Percentiles rank a stretch among this genome's conserved stretches.
Conservation (phyloP, 1,284 basidiomycete genomes). For the Leucoagaricus sp. region DNA sequence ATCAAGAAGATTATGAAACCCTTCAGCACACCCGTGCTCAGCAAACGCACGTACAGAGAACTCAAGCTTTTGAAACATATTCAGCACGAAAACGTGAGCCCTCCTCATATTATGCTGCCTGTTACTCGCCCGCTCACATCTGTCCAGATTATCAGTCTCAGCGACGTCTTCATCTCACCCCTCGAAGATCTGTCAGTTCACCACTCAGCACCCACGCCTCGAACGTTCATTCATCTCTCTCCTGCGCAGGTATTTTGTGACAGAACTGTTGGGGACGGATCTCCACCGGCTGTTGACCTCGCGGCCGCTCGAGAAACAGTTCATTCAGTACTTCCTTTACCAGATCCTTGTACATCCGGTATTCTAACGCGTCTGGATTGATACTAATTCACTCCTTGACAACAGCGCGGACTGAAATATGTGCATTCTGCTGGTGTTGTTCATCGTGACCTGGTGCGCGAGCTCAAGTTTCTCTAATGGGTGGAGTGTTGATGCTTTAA, state of each 20-base stretch:
- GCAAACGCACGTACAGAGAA: conserved; percentile 97
- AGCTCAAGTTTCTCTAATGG: neutral
- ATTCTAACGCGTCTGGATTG: neutral
- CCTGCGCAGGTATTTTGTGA: conserved; percentile 88
- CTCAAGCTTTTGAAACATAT: conserved; percentile 99
- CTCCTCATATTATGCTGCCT: conserved; percentile 1
- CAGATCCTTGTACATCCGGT: conserved; percentile 82
- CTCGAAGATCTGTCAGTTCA: conserved; percentile 88
- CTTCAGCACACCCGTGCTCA: conserved; percentile 96
- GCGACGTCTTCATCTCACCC: conserved; percentile 99
- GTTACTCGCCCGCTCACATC: conserved; percentile 11
- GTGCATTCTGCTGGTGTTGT: conserved; percentile 99
- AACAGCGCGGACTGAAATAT: conserved; percentile 95
- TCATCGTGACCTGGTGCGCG: conserved; percentile 88
- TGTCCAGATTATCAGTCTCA: conserved; percentile 92
- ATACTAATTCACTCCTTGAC: conserved; percentile 9
- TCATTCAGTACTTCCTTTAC: conserved; percentile 99
- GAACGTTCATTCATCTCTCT: conserved; percentile 13
- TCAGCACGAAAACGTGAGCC: conserved; percentile 92
- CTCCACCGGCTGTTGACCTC: conserved; percentile 96
- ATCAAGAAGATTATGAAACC: conserved; percentile 99
- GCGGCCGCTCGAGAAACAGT: conserved; percentile 97
- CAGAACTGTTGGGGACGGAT: conserved; percentile 98
- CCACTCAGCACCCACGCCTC: neutral
- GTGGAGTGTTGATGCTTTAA: conserved; percentile 15